These are phyloP conservation scores for Hanseniaspora occidentalis DNA, from an alignment of 805 yeast genomes.

Conservation along the genomic window DNA sequence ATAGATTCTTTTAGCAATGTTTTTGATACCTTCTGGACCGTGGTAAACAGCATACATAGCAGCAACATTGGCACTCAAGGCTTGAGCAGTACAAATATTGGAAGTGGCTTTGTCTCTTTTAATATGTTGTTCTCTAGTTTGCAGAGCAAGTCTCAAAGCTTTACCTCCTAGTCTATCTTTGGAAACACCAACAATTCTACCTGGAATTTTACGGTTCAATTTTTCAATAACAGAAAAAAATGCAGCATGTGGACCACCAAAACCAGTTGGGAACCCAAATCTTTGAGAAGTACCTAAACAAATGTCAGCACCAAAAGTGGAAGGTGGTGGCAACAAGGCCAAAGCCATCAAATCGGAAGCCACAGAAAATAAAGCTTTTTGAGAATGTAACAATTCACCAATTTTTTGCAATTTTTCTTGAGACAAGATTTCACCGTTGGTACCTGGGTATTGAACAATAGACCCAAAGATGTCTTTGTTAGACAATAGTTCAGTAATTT, in stretches of 20 bases:
- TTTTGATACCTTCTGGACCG: constrained; percentile 75
- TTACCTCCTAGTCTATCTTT: constrained; percentile 81
- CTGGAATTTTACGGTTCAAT: constrained; percentile 88
- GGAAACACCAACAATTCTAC: constrained; percentile 86
- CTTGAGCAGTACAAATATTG: constrained; percentile 97
- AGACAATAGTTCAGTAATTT: background rate
- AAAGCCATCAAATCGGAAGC: constrained; percentile 91
- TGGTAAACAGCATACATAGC: constrained; percentile 95
- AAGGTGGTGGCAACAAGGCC: constrained; percentile 75
- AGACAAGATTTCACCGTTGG: constrained; percentile 59
- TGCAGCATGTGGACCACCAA: constrained; percentile 98
- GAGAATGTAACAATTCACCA: constrained; percentile 52
- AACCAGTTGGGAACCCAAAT: constrained; percentile 96
- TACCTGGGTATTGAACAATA: constrained; percentile 80
- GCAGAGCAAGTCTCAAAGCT: constrained; percentile 88
- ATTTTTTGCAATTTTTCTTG: constrained; percentile 37
- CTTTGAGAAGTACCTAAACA: constrained; percentile 89
- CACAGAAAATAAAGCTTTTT: constrained; percentile 67
- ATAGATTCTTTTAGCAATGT: constrained; percentile 66
- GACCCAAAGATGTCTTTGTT: constrained; percentile 49
- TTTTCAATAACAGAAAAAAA: constrained; percentile 80
- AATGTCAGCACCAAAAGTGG: constrained; percentile 80
- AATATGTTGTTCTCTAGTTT: constrained; percentile 97
- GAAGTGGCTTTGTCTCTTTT: constrained; percentile 96
- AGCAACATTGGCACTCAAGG: constrained; percentile 86